Evolutionary conservation across 306 rosid genomes (phyloP).

Genomic region (Fragaria iinumae): DNA sequence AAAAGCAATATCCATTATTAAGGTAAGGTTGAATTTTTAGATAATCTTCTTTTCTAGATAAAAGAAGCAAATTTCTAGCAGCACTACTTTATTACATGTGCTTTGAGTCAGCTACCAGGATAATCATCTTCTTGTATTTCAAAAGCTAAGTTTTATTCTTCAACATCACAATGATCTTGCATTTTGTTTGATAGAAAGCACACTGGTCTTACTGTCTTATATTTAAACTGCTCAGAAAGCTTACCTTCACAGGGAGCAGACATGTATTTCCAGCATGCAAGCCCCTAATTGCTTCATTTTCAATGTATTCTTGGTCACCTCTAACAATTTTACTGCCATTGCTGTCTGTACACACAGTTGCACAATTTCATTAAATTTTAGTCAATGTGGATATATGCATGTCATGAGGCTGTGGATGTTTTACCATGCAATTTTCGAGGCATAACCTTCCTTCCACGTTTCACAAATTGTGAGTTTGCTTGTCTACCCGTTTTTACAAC

Average conservation of each 20-base stretch:
- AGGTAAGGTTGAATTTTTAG: not conserved
- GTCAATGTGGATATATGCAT: not conserved
- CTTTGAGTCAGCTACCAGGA: not conserved
- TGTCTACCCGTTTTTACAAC: not conserved
- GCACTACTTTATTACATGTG: not conserved
- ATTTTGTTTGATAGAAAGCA: not conserved
- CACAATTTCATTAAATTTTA: not conserved
- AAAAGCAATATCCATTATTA: not conserved
- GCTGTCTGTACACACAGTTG: not conserved
- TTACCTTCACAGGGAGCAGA: conserved; percentile 7
- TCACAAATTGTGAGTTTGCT: not conserved
- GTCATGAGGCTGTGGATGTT: not conserved
- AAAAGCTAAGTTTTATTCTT: not conserved
- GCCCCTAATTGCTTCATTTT: not conserved
- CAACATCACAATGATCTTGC: not conserved
- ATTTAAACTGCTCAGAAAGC: not conserved
- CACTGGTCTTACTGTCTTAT: not conserved
- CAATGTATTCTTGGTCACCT: not conserved
- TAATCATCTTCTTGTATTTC: not conserved
- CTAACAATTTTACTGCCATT: not conserved
- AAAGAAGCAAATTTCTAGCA: not conserved
- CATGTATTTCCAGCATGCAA: conserved; percentile 6
- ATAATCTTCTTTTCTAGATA: not conserved
- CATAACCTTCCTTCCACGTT: not conserved
- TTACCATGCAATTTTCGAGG: not conserved